Evolutionary conservation across 495 filamentous ascomycete species (phyloP), one percentile per base, ranked within the genome.

Genomic region (Cryomyces minteri): DNA sequence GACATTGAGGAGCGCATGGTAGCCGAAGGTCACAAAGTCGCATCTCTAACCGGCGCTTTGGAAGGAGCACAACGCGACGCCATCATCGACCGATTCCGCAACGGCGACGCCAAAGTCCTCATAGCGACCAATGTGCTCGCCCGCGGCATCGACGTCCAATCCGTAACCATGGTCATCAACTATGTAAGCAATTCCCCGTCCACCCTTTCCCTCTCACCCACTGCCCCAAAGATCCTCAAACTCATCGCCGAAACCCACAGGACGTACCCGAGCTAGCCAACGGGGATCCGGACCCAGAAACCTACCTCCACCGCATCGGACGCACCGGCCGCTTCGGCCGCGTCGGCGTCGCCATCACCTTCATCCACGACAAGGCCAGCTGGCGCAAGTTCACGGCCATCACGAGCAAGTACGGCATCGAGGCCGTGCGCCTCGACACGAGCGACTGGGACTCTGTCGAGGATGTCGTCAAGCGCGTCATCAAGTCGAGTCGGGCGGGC

Each of bases 81-180:
- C 0, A 74, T 96, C 49, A 82, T 99, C 48, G 82, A 94, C 54
- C 64, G 79, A 9, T 99, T 96, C 77, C 80, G 90, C 48, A 70
- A 59, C 18, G 87, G 88, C 42, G 67, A 74, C 29, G 82, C 84
- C 43, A 99, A 96, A 68, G 90, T 99, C n/a, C 78, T 99, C 47
- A 95, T 96, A 56, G 88, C 92, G 0, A 99, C 92, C 53, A 96
- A 99, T 57, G 88, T 99, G 34, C 74, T 99, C 42, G 82, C 92
- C 5, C 84, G 92, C 55, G 92, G 92, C 54, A 95, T 99, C 49
- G 92, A 99, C 63, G 87, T 99, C 8, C 84, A 86, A 31, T 87
- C 87, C 14, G 92, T 96, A 4, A 92, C 85, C 12, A 83, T 99
- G 72, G 92, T 99, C 32, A 80, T 99, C 64, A 99, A 99, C 67